Evolutionary conservation across 1,139 yeast genomes (phyloP).

Genomic region (Kodamaea plutei): DNA sequence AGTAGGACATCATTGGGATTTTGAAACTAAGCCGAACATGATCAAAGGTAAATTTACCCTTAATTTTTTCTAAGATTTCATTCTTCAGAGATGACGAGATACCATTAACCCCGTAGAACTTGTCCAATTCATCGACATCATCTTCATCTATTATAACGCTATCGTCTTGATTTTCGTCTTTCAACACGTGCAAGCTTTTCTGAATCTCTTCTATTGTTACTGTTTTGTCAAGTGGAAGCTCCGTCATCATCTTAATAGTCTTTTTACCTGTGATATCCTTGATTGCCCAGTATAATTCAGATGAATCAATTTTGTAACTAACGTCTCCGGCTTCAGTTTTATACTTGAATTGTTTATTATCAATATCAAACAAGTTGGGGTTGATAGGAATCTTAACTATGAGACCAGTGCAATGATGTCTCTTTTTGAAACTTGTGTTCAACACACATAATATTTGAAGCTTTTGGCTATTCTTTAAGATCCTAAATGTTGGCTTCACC

Average conservation of each 20-base stretch:
- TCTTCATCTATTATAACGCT: slow-evolving; percentile 14
- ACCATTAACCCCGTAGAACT: slow-evolving; percentile 42
- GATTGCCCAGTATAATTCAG: slow-evolving; percentile 59
- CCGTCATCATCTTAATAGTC: slow-evolving; percentile 43
- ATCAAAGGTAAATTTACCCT: slow-evolving; percentile 18
- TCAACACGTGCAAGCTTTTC: slow-evolving; percentile 7
- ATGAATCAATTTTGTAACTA: slow-evolving; percentile 38
- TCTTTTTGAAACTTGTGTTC: slow-evolving; percentile 32
- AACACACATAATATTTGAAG: slow-evolving; percentile 37
- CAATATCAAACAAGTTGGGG: slow-evolving; percentile 30
- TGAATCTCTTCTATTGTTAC: slow-evolving; percentile 5
- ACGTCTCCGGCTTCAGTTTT: slow-evolving; percentile 43
- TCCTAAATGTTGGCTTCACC: slow-evolving; percentile 33
- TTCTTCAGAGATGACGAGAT: slow-evolving; percentile 26
- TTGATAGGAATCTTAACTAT: slow-evolving; percentile 34
- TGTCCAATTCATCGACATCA: slow-evolving; percentile 31
- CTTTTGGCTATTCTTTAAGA: slow-evolving; percentile 19
- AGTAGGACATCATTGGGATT: slow-evolving; percentile 42
- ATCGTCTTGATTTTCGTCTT: not conserved
- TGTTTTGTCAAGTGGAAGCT: slow-evolving; percentile 20
- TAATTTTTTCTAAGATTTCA: slow-evolving; percentile 14
- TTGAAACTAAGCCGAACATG: slow-evolving; percentile 31
- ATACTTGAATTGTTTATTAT: slow-evolving; percentile 27
- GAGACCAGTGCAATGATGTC: slow-evolving; percentile 32
- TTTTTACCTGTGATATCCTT: slow-evolving; percentile 51